phyloP scores from a whole-genome alignment of 2,329 filamentous ascomycete genomes.

The Microdochium nivale region DNA sequence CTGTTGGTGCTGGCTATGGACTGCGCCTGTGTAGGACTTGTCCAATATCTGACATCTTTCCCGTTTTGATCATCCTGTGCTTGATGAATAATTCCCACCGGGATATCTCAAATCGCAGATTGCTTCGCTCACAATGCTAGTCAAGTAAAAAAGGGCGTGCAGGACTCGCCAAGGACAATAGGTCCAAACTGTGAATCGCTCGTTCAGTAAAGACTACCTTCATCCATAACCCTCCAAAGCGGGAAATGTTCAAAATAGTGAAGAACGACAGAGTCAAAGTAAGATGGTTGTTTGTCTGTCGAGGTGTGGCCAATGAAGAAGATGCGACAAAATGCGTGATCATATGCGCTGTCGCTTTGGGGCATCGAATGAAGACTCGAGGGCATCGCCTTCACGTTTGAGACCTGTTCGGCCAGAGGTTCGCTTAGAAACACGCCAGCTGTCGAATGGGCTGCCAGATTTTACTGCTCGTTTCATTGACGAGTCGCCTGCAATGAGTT shows the following conservation, averaged over 20 bases:
- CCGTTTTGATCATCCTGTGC: not conserved
- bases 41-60: not conserved
- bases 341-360: conserved; percentile 19
- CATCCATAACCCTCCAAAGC: not conserved
- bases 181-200: not conserved
- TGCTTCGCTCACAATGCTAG: not conserved
- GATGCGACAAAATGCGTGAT: too few relatives aligned
- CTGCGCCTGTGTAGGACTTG: too few relatives aligned
- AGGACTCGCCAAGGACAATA: not conserved
- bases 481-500: conserved; percentile 32
- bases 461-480: conserved; percentile 29
- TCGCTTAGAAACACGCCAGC: conserved; percentile 59
- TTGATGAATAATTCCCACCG: not conserved
- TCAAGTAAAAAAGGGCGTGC: not conserved
- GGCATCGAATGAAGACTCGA: conserved; percentile 18
- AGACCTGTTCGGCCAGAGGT: conserved; percentile 29
- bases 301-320: too few relatives aligned
- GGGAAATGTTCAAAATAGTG: not conserved
- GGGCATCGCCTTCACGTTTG: conserved; percentile 32
- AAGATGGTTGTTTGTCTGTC: too few relatives aligned
- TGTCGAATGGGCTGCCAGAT: conserved; percentile 52
- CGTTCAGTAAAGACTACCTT: not conserved
- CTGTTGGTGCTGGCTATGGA: not conserved
- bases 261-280: too few relatives aligned
- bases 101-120: not conserved